phyloP scores from a whole-genome alignment of 768 basidiomycete genomes.

The Heimioporus sp. region DNA sequence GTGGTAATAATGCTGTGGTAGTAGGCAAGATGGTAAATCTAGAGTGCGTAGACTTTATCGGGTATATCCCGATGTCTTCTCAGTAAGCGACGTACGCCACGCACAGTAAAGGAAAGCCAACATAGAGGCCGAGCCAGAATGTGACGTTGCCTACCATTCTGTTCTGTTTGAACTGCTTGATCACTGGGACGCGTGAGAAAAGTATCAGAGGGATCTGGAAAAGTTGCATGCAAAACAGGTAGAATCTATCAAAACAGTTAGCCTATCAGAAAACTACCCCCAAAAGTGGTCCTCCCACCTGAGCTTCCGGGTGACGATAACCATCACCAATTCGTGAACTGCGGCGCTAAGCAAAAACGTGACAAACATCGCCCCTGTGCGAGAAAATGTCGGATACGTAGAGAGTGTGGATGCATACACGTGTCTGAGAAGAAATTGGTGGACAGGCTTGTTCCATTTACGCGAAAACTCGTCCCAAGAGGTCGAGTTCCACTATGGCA shows the following conservation, averaged over 20 bases:
- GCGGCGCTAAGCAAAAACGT: conserved; percentile 91
- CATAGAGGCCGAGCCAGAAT: conserved; percentile 92
- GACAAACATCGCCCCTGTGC: conserved; percentile 80
- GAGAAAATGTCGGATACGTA: conserved; percentile 66
- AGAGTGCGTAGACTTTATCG: neutral
- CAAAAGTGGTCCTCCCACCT: conserved; percentile 43
- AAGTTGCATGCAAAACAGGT: conserved; percentile 82
- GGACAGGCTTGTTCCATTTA: conserved; percentile 98
- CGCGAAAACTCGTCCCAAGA: conserved; percentile 97
- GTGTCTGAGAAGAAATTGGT: conserved; percentile 90
- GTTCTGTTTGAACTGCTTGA: conserved; percentile 81
- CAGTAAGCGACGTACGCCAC: conserved; percentile 67
- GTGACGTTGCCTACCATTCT: conserved; percentile 79
- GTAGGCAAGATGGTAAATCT: neutral
- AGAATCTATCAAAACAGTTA: conserved; percentile 53
- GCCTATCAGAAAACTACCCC: too few species aligned
- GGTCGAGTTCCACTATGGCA: conserved; percentile 86
- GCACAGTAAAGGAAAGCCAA: conserved; percentile 91
- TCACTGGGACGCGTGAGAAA: conserved; percentile 68
- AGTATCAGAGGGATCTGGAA: conserved; percentile 91
- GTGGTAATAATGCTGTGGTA: neutral
- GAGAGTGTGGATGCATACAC: conserved; percentile 90
- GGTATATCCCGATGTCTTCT: conserved; percentile 11
- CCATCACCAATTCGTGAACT: conserved; percentile 96
- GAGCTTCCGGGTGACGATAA: conserved; percentile 90